Evolutionary conservation across 495 filamentous ascomycete genomes (phyloP).

Genomic region (Chaetomium fimeti): DNA sequence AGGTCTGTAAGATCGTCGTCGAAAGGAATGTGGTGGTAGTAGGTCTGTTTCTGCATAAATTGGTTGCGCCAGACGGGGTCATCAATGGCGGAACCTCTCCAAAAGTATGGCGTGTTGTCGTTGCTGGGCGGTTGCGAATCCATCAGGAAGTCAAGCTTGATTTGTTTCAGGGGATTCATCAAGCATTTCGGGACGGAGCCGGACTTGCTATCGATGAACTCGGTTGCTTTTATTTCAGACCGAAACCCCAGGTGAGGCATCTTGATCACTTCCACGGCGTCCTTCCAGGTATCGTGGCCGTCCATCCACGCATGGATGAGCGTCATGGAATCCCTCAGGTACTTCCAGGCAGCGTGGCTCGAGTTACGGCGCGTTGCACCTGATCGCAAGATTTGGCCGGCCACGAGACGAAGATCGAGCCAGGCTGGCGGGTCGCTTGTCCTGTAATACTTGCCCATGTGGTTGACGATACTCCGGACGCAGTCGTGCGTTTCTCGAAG

Average conservation of each 20-base stretch:
- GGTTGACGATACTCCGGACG: constrained; percentile 1
- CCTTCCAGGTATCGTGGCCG: not conserved
- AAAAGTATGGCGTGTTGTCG: not conserved
- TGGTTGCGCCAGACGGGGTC: not conserved
- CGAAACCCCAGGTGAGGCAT: constrained; percentile 13
- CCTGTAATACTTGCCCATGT: constrained; percentile 14
- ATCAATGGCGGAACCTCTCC: not conserved
- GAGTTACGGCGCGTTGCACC: not conserved
- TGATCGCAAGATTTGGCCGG: not conserved
- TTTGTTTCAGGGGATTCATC: not conserved
- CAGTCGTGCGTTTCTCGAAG: constrained; percentile 1
- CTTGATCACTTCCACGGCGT: not conserved
- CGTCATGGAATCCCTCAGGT: not conserved
- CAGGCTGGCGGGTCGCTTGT: not conserved
- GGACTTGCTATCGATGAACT: constrained; percentile 5
- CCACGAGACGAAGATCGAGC: constrained; percentile 9
- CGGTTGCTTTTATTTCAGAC: constrained; percentile 12
- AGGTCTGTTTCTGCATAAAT: not conserved
- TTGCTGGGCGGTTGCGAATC: not conserved
- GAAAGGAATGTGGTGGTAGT: not conserved
- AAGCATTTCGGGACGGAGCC: not conserved
- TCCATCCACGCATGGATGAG: not conserved
- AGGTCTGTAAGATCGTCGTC: constrained; percentile 19
- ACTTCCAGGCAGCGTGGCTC: not conserved
- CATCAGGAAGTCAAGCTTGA: constrained; percentile 10